Conservation (phyloP, 2,329 filamentous ascomycete genomes). For the Venturia nashicola region DNA sequence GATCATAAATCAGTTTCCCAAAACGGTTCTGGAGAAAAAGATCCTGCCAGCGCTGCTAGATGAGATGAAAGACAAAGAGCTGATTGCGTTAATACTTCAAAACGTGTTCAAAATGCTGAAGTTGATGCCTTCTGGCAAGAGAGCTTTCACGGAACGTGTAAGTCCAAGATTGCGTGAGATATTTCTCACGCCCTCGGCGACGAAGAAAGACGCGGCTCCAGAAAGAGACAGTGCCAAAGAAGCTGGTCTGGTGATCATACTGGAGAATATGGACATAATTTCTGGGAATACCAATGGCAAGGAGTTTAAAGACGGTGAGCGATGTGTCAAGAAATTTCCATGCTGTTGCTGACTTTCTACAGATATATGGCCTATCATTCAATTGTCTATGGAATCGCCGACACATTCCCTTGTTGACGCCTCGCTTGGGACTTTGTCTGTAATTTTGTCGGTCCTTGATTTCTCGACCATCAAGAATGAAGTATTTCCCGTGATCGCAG, state of each 20-base stretch:
- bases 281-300: conserved; percentile 75
- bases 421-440: conserved; percentile 63
- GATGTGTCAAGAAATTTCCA: neutral
- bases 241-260: conserved; percentile 78
- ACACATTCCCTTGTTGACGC: conserved; percentile 85
- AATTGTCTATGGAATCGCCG: conserved; percentile 72
- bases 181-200: conserved; percentile 48
- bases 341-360: conserved; percentile 1
- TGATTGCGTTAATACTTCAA: conserved; percentile 73
- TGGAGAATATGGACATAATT: conserved; percentile 69
- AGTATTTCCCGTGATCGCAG: conserved; percentile 81
- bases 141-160: conserved; percentile 73
- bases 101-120: conserved; percentile 87
- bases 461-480: conserved; percentile 97
- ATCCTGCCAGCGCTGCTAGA: conserved; percentile 79
- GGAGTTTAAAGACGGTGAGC: conserved; percentile 83
- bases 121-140: conserved; percentile 61
- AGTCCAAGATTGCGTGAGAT: conserved; percentile 75
- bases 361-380: conserved; percentile 82
- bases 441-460: conserved; percentile 77
- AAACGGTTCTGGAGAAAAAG: conserved; percentile 89
- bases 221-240: conserved; percentile 78
- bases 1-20: conserved; percentile 84
- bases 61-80: conserved; percentile 83
- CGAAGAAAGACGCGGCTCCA: conserved; percentile 31